phyloP scores from a whole-genome alignment of 2,329 filamentous ascomycete species.

The Acarospora socialis region DNA sequence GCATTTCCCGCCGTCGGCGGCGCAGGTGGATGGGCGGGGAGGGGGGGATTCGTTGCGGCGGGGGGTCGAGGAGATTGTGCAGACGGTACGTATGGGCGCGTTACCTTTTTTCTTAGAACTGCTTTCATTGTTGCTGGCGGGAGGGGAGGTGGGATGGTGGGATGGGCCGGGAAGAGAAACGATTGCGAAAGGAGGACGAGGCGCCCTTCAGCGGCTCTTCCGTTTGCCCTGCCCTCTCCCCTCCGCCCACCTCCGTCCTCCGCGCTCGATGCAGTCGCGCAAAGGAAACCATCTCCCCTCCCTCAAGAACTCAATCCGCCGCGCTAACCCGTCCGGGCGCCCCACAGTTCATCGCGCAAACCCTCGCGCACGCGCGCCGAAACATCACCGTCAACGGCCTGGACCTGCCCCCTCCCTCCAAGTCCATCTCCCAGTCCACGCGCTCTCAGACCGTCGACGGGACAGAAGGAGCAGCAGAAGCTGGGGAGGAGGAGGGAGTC shows the following conservation, averaged over 20 bases:
- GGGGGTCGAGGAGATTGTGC: slow-evolving; percentile 12
- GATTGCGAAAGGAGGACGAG: too few species aligned
- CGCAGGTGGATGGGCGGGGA: slow-evolving; percentile 15
- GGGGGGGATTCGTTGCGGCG: slow-evolving; percentile 12
- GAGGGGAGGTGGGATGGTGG: too few species aligned
- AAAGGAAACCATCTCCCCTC: not conserved
- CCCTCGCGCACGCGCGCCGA: slow-evolving; percentile 28
- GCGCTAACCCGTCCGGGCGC: slow-evolving; percentile 11
- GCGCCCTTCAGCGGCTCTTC: too few species aligned
- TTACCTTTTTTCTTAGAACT: not conserved
- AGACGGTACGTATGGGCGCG: slow-evolving; percentile 5
- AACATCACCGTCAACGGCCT: slow-evolving; percentile 36
- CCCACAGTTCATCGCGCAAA: slow-evolving; percentile 29
- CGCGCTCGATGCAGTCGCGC: not conserved
- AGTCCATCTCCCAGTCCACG: slow-evolving; percentile 3
- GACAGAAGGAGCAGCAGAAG: slow-evolving; percentile 5
- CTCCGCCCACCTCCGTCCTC: not conserved
- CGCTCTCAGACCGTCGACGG: slow-evolving; percentile 14
- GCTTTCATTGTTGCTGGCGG: too few species aligned
- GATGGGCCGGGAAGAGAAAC: too few species aligned
- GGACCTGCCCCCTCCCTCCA: slow-evolving; percentile 18
- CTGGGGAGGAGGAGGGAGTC: slow-evolving; percentile 25
- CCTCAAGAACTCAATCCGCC: slow-evolving; percentile 1
- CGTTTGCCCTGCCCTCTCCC: too few species aligned
- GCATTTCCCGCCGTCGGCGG: slow-evolving; percentile 31